Evolutionary conservation across 1,139 yeast genomes (phyloP), one percentile per base, ranked within the genome.

Genomic region (Pichia sp.): DNA sequence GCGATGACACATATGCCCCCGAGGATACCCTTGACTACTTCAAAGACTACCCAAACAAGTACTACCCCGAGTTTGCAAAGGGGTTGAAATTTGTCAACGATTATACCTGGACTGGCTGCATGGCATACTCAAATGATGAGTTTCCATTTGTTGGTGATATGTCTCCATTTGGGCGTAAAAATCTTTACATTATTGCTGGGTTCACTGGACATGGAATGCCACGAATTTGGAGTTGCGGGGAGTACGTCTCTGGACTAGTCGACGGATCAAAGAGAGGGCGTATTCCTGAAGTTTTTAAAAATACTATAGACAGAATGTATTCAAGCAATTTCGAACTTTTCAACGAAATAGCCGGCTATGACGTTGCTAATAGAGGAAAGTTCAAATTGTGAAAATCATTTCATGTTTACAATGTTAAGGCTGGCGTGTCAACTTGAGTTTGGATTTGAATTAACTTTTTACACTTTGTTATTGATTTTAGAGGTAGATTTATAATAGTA

Each of bases 171-270:
- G 67, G 66, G 1, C 64, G 67, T 49, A 58, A 61, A 40, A 64
- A 65, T 50, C 60, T 67, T 11, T 72, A 62, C 55, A 68, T 75
- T 7, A 64, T 69, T 52, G 78, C 77, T 5, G 80, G 80, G 0
- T 77, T 73, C 63, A 70, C 72, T 30, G 80, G 80, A 6, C 80
- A 76, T 59, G 80, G 80, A 23, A 75, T 76, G 78, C 78, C 79
- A 34, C 64, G 80, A 51, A 73, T 75, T 41, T 74, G 65, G 56
- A 57, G 62, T n/a, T 59, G 61, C 49, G 64, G 61, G 3, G 49
- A 58, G 32, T 64, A 61, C n/a, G 45, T 66, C 48, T 59, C 63
- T 6, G 61, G 61, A 32, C 48, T 60, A 42, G 56, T 65, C 26
- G 46, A 38, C 19, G 49, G 48, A 8, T 19, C 16, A n/a, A 16